Evolutionary conservation across 352 stramenopile species (phyloP), one percentile per base, ranked within the genome.

Genomic region (Globisporangium splendens): DNA sequence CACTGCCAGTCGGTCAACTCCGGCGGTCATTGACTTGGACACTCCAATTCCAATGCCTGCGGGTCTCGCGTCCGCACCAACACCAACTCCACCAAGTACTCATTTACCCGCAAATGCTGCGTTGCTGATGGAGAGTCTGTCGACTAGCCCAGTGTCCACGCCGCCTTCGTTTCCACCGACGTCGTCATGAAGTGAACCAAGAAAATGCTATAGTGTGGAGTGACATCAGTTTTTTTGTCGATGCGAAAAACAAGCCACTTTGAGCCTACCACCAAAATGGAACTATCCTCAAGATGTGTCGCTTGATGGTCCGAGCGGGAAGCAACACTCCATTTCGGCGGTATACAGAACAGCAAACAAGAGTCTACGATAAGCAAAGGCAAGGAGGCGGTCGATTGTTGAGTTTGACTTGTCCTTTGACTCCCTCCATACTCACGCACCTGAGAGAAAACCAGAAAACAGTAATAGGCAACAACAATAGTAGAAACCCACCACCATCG

Each of bases 41-140:
- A 74, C 70, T 8, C 68, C 75, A 15, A 77, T 84, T 54, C 75
- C 75, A 2, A 80, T 84, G 72, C 75, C 75, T 18, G 58, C 68
- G 28, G 70, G 64, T 39, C 54, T 84, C 14, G 63, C 54, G 14
- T 55, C 67, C 7, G 53, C 62, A 3, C 24, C 58, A 21, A 63
- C 51, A 20, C 50, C 49, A 8, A 28, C 66, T n/a, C 67, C 61
- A 11, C 18, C 60, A 15, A 15, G 56, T 10, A 68, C 49, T 20
- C 33, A 54, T 35, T 17, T 22, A 20, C 24, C 43, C 0, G 50
- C 35, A 3, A 65, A 50, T 46, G 22, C 33, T 0, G 44, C 51
- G 17, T 13, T 65, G n/a, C 11, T 68, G 20, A 66, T 72, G 17
- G 69, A 72, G n/a, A 66, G 66, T 28, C 47, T 68, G 1, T 42